Evolutionary conservation across 352 stramenopile species (phyloP).

Genomic region (Phytophthora melonis): DNA sequence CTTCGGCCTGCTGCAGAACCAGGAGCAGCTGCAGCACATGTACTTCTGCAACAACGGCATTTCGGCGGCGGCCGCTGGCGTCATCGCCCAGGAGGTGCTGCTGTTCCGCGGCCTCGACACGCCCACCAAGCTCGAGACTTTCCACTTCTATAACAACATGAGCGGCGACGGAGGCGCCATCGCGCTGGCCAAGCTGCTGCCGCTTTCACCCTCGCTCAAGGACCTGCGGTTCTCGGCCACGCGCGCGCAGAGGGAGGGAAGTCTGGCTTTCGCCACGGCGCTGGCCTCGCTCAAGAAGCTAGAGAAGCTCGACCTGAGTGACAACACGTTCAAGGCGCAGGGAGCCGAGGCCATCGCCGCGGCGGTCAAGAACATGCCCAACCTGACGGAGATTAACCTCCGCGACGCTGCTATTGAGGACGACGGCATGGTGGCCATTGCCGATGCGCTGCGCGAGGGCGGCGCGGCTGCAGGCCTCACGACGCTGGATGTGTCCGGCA

Average conservation of each 20-base stretch:
- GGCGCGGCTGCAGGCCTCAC: slow-evolving; percentile 52
- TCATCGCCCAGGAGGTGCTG: slow-evolving; percentile 91
- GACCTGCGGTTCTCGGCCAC: slow-evolving; percentile 96
- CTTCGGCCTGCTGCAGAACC: slow-evolving; percentile 82
- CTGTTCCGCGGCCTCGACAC: slow-evolving; percentile 72
- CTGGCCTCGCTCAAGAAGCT: slow-evolving; percentile 75
- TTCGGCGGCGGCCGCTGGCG: slow-evolving; percentile 86
- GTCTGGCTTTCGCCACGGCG: slow-evolving; percentile 87
- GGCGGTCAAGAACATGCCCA: slow-evolving; percentile 72
- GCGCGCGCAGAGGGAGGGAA: slow-evolving; percentile 87
- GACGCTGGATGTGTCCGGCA: slow-evolving; percentile 94
- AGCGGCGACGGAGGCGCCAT: slow-evolving; percentile 93
- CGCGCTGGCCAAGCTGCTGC: slow-evolving; percentile 88
- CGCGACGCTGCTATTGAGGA: slow-evolving; percentile 93
- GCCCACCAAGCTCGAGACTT: slow-evolving; percentile 88
- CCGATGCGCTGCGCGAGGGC: slow-evolving; percentile 68
- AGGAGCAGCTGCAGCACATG: slow-evolving; percentile 85
- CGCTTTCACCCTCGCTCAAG: slow-evolving; percentile 81
- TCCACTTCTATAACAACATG: slow-evolving; percentile 99
- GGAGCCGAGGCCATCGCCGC: slow-evolving; percentile 87
- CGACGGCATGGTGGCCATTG: slow-evolving; percentile 88
- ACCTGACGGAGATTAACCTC: slow-evolving; percentile 90
- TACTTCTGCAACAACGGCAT: slow-evolving; percentile 97
- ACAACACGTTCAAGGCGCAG: slow-evolving; percentile 94
- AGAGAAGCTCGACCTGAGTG: slow-evolving; percentile 92